Evolutionary conservation across 2,329 filamentous ascomycete genomes (phyloP), one percentile per base, ranked within the genome.

Genomic region (Ambrosiella cleistominuta): DNA sequence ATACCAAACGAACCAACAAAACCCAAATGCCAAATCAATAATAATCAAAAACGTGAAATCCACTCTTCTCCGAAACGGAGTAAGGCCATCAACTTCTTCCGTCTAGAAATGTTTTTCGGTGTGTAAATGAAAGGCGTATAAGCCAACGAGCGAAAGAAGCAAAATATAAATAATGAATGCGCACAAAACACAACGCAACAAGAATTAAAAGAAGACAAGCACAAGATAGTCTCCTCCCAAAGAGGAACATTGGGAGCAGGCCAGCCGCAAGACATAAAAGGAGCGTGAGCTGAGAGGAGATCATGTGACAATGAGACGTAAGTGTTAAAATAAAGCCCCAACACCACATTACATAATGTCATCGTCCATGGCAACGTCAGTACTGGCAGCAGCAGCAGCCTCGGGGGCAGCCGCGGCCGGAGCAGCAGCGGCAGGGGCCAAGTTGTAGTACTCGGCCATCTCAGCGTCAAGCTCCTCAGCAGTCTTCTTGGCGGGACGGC

Each of bases 381-480:
- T 49, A 6, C 19, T 13, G 60, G 72, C 72, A 56, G 70, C 74
- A 61, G 71, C 72, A 44, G 74, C 71, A 57, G 71, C 69, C 50
- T 72, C 68, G 57, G 72, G 65, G 60, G 76, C 73, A 62, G 73
- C 73, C 37, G 73, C 75, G 56, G 72, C 69, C 45, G 72, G 71
- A 62, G 73, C 72, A n/a, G 44, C 61, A 63, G 72, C 68, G 39
- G 66, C 65, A 61, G 71, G 69, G 45, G 70, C 70, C 36, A 70
- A 66, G 57, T 77, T 81, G 68, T 94, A 97, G 74, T 98, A 98
- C 70, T 97, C 93, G 17, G 82, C 83, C 93, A 98, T 98, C 70
- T 98, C 93, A 3, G 88, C 89, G 69, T 98, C 93, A 35, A 98
- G 82, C 74, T 98, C 90, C 69, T 95, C 91, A 1, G 85, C 82